These are phyloP conservation scores for Leptosphaerulina australis DNA, from an alignment of 2,329 filamentous ascomycete genomes.

Conservation along the genomic window DNA sequence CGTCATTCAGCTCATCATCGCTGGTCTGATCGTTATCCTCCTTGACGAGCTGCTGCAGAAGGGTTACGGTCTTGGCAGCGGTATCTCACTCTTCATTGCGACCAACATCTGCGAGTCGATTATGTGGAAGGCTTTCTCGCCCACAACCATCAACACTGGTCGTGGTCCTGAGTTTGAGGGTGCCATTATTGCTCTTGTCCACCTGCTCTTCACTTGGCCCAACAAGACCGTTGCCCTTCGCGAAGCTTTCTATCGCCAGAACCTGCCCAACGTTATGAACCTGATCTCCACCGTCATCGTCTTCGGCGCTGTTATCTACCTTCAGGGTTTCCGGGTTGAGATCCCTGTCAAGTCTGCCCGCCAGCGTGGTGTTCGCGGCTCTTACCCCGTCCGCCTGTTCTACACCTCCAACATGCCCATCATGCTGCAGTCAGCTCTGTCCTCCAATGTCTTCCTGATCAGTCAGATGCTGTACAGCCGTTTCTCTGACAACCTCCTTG, in stretches of 20 bases:
- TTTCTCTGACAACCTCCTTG: slow-evolving; percentile 98
- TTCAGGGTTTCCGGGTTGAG: slow-evolving; percentile 98
- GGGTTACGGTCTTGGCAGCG: slow-evolving; percentile 96
- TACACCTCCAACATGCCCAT: slow-evolving; percentile 99
- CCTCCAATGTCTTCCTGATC: slow-evolving; percentile 98
- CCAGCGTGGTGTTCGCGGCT: slow-evolving; percentile 97
- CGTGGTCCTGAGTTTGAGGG: slow-evolving; percentile 99
- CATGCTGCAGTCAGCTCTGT: slow-evolving; percentile 98
- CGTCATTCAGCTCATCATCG: slow-evolving; percentile 96
- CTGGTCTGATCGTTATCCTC: slow-evolving; percentile 97
- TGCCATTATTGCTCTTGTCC: slow-evolving; percentile 96
- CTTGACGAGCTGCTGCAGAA: slow-evolving; percentile 99
- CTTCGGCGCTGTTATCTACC: slow-evolving; percentile 98
- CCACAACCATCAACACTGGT: slow-evolving; percentile 98
- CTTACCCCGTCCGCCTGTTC: slow-evolving; percentile 98
- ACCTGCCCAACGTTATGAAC: slow-evolving; percentile 99
- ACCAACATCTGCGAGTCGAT: slow-evolving; percentile 99
- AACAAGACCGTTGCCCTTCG: slow-evolving; percentile 99
- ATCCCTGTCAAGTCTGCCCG: slow-evolving; percentile 99
- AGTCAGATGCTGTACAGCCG: slow-evolving; percentile 99
- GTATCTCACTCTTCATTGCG: slow-evolving; percentile 99
- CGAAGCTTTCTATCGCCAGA: slow-evolving; percentile 99
- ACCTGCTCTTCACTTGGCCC: slow-evolving; percentile 96
- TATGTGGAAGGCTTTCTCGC: slow-evolving; percentile 99
- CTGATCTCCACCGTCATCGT: slow-evolving; percentile 89